Conservation (phyloP, 1,139 yeast genomes). For the Debaryomyces sp. region DNA sequence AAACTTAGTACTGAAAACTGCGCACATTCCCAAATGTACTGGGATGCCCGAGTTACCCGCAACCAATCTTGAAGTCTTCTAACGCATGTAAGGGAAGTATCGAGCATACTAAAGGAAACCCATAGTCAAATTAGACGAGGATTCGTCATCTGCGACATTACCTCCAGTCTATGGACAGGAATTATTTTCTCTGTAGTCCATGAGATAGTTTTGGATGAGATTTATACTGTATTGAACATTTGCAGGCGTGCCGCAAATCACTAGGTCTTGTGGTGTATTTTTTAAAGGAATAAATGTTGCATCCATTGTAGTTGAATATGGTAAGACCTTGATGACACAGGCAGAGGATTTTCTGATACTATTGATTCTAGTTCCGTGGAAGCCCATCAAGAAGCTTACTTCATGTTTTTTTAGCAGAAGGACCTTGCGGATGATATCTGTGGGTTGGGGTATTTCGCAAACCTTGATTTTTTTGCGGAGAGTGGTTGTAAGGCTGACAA, state of each 20-base stretch:
- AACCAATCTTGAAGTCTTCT: not conserved
- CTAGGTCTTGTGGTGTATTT: slow-evolving; percentile 16
- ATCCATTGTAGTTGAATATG: slow-evolving; percentile 15
- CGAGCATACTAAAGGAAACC: not conserved
- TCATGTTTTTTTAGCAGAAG: slow-evolving; percentile 19
- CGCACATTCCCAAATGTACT: slow-evolving; percentile 7
- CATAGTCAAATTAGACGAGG: not conserved
- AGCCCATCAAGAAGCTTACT: slow-evolving; percentile 34
- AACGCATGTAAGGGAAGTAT: not conserved
- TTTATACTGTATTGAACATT: slow-evolving; percentile 20
- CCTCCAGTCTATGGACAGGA: not conserved
- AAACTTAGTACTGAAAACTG: slow-evolving; percentile 5
- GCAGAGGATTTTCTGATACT: slow-evolving; percentile 28
- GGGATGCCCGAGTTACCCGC: slow-evolving; percentile 7
- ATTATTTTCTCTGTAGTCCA: slow-evolving; percentile 7
- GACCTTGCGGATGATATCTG: not conserved
- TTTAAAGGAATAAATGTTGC: slow-evolving; percentile 12
- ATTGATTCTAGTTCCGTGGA: slow-evolving; percentile 27
- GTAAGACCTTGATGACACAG: slow-evolving; percentile 29
- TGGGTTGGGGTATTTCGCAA: not conserved
- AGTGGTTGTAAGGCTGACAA: not conserved
- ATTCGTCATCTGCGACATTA: not conserved
- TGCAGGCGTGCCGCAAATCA: slow-evolving; percentile 18
- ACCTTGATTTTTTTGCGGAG: not conserved
- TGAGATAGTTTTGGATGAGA: slow-evolving; percentile 15